Evolutionary conservation across 1,284 basidiomycete genomes (phyloP), one percentile per base, ranked within the genome.

Genomic region (Boletus sp.): DNA sequence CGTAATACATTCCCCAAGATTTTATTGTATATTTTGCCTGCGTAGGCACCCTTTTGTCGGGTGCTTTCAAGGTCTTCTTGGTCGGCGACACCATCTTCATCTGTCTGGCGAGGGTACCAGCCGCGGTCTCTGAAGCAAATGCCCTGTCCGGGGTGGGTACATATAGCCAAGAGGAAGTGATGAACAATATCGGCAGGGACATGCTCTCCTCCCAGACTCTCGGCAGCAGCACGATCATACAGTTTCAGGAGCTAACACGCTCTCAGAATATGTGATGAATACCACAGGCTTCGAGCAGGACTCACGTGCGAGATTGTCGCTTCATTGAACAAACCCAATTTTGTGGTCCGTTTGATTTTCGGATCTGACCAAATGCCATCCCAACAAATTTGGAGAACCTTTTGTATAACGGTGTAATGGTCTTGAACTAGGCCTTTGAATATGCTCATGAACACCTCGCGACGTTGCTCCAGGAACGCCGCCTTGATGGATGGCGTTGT

Each of bases 121-220:
- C 93, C 94, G 13, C 81, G 77, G 62, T 95, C 92, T 40, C 74
- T 78, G 68, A 95, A 97, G 63, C 93, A 96, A 19, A 97, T 74
- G 0, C 94, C 94, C 16, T 76, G 72, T 0, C 91, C 91, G 0
- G 90, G 89, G 22, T 81, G 81, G 0, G 90, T 88, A 57, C 88
- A 91, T n/a, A 93, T 80, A 8, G 87, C 88, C 36, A 95, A 77
- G 5, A 97, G 70, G 64, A 96, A 96, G 58, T 94, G 91, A 54
- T 92, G 88, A 0, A 81, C 84, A 6, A 96, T 73, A 52, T 95
- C 87, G 0, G 90, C 90, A 0, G 91, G 81, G 17, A 81, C 68
- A 49, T 74, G 72, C 7, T 80, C 80, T 1, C 69, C 59, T n/a
- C 78, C 73, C 0, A 61, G 62, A 9, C 70, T 72, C 57, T 90